Evolutionary conservation across 495 filamentous ascomycete species (phyloP), one percentile per base, ranked within the genome.

Genomic region (Amphirosellinia nigrospora): DNA sequence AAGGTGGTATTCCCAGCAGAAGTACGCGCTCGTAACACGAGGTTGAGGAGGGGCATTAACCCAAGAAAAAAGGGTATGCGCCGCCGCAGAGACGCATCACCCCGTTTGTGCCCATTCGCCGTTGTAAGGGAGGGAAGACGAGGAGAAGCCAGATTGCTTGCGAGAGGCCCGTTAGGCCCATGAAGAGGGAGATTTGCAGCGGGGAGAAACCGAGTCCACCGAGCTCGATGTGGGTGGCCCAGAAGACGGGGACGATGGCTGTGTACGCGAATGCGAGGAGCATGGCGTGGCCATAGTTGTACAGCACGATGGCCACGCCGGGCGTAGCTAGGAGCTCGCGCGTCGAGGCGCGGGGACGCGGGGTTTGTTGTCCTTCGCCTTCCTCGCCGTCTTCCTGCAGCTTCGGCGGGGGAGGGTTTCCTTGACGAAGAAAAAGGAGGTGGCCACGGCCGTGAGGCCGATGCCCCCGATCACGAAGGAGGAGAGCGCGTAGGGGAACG

Each of bases 131-230:
- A 1, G 90, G 90, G 80, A 92, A 92, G 53, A 84, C 75, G 32
- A 90, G 39, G 0, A 93, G 81, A 4, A 90, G 84, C 90, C 90
- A 93, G 4, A 85, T 45, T 7, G 89, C 85, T 75, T 93, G 91
- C 8, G 86, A 78, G 19, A 86, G 74, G 19, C 90, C 91, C 4
- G 79, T 84, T n/a, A 87, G 62, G 9, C 80, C 87, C 75, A 93
- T 80, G 75, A 88, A 82, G 8, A 87, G 55, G 0, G 89, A 89
- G 62, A 91, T 92, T 46, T 88, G 84, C 0, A 82, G 58, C 0
- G 89, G 81, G 0, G 80, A 75, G 75, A 92, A 90, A n/a, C 84
- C 84, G 70, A 87, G 85, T 7, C 91, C 91, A 48, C 91, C 91
- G 15, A 88, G 82, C 0, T 73, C 8, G 5, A 86, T 62, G 0